Percentiles rank a stretch among this genome's conserved stretches.
Conservation (phyloP, 2,329 filamentous ascomycete species). For the Colletotrichum costaricense region DNA sequence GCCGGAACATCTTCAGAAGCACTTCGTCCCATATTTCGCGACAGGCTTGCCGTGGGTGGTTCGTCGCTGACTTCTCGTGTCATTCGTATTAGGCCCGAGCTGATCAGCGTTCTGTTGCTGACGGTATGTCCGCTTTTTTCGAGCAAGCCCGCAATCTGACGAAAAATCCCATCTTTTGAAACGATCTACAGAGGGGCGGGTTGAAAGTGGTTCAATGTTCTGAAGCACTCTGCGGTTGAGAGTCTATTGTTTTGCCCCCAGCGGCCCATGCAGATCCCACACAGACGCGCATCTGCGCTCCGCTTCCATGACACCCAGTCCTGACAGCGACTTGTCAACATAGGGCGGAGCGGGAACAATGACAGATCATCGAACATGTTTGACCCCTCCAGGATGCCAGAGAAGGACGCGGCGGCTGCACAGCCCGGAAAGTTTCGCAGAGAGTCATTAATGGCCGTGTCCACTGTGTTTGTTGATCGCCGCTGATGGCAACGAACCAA, state of each 20-base stretch:
- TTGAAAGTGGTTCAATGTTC: neutral
- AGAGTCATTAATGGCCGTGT: constrained; percentile 12
- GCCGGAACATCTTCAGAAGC: neutral
- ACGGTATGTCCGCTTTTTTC: neutral
- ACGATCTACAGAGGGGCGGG: constrained; percentile 1
- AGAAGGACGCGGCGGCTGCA: neutral
- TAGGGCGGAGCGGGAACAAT: neutral
- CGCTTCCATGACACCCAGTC: neutral
- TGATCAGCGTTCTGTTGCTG: neutral
- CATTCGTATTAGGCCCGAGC: neutral
- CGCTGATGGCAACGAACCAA: neutral
- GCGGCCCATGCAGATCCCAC: constrained; percentile 15
- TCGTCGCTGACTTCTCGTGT: constrained; percentile 3
- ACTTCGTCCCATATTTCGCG: neutral
- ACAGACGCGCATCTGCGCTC: neutral
- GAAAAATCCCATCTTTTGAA: constrained; percentile 11
- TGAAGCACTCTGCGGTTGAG: constrained; percentile 17
- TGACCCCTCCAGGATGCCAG: neutral
- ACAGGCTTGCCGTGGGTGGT: neutral
- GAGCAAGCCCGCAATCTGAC: neutral
- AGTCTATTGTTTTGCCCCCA: neutral
- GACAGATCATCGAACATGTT: constrained; percentile 12
- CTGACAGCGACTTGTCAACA: constrained; percentile 9
- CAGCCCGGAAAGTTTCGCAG: constrained; percentile 16
- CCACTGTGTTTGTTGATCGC: neutral